Evolutionary conservation across 23 red algal genomes (phyloP).

Genomic region (Agarophyton chilense): DNA sequence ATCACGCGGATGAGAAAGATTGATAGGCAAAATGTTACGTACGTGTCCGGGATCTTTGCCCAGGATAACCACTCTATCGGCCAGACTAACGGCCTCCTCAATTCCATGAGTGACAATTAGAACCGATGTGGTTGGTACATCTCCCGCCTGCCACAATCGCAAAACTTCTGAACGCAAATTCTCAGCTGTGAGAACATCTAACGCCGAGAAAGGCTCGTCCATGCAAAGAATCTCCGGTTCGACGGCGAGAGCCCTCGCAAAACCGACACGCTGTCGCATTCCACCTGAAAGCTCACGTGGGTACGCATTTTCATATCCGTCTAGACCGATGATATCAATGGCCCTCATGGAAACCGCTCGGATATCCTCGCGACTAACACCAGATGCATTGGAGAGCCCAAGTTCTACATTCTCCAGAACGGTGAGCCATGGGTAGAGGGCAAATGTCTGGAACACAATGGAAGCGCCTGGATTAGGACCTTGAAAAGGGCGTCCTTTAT

Average conservation of each 20-base stretch:
- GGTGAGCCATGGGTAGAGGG: conserved; percentile 98
- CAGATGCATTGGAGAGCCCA: conserved; percentile 48
- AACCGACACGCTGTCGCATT: conserved; percentile 96
- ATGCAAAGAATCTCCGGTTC: conserved; percentile 91
- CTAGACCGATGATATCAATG: conserved; percentile 97
- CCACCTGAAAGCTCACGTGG: conserved; percentile 93
- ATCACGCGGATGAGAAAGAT: conserved; percentile 85
- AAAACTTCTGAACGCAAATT: conserved; percentile 97
- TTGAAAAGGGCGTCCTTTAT: conserved; percentile 71
- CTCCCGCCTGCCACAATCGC: conserved; percentile 88
- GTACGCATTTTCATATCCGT: conserved; percentile 98
- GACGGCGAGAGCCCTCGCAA: conserved; percentile 95
- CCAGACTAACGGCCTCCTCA: conserved; percentile 95
- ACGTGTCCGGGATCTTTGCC: conserved; percentile 88
- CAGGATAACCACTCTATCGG: conserved; percentile 92
- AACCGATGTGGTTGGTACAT: conserved; percentile 90
- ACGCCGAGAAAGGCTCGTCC: conserved; percentile 97
- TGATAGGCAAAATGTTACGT: conserved; percentile 75
- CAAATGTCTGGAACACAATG: conserved; percentile 99
- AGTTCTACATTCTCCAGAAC: conserved; percentile 97
- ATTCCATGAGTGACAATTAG: conserved; percentile 98
- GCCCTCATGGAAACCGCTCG: conserved; percentile 66
- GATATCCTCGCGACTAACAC: conserved; percentile 7
- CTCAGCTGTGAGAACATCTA: conserved; percentile 98
- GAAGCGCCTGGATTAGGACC: conserved; percentile 89